These are phyloP conservation scores for Neurospora tetraspora DNA, from an alignment of 495 filamentous ascomycete species.

Conservation along the genomic window DNA sequence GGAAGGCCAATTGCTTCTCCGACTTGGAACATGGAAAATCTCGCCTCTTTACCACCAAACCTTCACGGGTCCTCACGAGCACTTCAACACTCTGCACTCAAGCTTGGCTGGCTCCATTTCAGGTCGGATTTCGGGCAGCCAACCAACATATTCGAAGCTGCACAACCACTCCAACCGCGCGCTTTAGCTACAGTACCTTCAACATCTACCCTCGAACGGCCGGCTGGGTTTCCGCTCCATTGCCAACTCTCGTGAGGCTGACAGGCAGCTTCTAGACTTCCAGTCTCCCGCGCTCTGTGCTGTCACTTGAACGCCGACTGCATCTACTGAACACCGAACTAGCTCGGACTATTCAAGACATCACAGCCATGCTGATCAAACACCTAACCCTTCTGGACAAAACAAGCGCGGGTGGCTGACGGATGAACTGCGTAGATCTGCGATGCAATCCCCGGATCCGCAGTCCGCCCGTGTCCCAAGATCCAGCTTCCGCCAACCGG, in stretches of 20 bases:
- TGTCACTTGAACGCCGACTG: background rate
- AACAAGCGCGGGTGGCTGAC: background rate
- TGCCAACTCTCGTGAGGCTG: background rate
- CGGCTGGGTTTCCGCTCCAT: background rate
- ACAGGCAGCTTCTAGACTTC: background rate
- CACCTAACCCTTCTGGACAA: background rate
- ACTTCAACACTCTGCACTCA: background rate
- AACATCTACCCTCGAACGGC: background rate
- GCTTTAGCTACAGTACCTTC: background rate
- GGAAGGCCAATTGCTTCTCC: background rate
- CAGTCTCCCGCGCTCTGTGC: background rate
- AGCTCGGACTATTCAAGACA: background rate
- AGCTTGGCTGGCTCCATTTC: too few species aligned
- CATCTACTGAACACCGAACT: background rate
- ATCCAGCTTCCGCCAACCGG: background rate
- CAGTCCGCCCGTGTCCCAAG: background rate
- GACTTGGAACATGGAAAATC: background rate
- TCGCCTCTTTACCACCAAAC: background rate
- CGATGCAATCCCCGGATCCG: background rate
- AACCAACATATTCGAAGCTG: background rate
- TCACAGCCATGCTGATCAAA: background rate
- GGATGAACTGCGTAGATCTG: background rate
- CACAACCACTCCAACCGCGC: background rate
- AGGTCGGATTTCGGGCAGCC: background rate
- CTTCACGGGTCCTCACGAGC: background rate